Percentiles rank a stretch among this genome's conserved stretches.
Conservation (phyloP, 768 basidiomycete species). For the Hemileccinum rubropunctum region DNA sequence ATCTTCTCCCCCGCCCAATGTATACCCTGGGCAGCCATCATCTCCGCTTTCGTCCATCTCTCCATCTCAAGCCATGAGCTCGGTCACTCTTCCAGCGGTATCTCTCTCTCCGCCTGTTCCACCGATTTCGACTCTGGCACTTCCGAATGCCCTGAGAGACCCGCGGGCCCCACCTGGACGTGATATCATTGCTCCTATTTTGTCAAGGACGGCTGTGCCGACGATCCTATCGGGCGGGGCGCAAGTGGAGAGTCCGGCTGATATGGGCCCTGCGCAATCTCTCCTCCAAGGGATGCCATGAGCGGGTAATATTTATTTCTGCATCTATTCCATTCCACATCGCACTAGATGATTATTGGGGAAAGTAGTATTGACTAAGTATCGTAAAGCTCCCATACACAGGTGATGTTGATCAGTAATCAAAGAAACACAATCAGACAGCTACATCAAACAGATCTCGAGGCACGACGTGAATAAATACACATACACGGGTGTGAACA, state of each 20-base stretch:
- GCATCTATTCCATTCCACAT: neutral
- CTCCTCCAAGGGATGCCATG: constrained; percentile 2
- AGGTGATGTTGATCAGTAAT: neutral
- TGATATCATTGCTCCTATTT: constrained; percentile 9
- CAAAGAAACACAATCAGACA: neutral
- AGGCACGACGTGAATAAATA: neutral
- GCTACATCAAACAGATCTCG: constrained; percentile 1
- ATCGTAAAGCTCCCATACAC: neutral
- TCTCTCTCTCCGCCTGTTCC: constrained; percentile 16
- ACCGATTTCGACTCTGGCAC: constrained; percentile 20
- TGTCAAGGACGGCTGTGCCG: constrained; percentile 9
- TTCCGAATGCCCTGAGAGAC: neutral
- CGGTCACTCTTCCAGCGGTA: neutral
- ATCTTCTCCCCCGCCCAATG: constrained; percentile 6
- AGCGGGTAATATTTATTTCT: neutral
- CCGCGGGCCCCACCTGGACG: neutral
- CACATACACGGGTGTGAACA: neutral
- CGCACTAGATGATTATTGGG: constrained; percentile 1
- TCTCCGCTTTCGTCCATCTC: constrained; percentile 7
- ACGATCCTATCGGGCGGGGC: constrained; percentile 21
- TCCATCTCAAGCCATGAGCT: constrained; percentile 2
- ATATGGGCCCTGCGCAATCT: constrained; percentile 19
- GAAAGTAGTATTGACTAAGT: neutral
- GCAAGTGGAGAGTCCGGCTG: constrained; percentile 33
- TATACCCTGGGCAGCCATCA: constrained; percentile 1